Evolutionary conservation across 352 stramenopile species (phyloP).

Genomic region (Phytophthora fragariae): DNA sequence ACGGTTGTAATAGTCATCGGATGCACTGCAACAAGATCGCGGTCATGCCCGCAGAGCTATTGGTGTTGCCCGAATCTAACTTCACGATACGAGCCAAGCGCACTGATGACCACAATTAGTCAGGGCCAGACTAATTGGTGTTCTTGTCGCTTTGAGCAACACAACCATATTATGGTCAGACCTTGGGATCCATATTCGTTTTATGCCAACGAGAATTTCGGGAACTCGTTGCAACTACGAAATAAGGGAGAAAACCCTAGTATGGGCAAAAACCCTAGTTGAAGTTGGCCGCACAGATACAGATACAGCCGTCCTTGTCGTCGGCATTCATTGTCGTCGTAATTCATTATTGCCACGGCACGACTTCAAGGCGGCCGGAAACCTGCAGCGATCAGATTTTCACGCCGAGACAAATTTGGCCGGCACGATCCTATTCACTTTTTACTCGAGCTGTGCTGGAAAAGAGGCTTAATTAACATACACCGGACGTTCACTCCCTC

Average conservation of each 20-base stretch:
- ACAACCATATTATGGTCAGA: too few relatives aligned
- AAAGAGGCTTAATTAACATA: neutral
- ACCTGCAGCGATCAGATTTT: neutral
- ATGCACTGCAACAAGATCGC: slow-evolving; percentile 33
- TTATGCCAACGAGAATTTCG: too few relatives aligned
- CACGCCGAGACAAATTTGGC: neutral
- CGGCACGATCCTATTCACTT: neutral
- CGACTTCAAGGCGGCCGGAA: neutral
- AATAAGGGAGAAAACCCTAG: too few relatives aligned
- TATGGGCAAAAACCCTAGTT: neutral
- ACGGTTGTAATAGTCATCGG: slow-evolving; percentile 48
- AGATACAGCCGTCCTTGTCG: too few relatives aligned
- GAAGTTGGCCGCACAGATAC: neutral
- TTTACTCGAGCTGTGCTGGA: neutral
- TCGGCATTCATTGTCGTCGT: neutral
- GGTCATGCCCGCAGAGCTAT: slow-evolving; percentile 59
- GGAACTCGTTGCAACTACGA: too few relatives aligned
- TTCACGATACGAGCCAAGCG: slow-evolving; percentile 48
- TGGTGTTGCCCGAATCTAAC: slow-evolving; percentile 42
- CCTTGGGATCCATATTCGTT: too few relatives aligned
- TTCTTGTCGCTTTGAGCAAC: too few relatives aligned
- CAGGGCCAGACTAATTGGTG: too few relatives aligned
- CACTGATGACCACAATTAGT: neutral
- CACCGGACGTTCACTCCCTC: neutral
- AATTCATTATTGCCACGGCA: neutral